Evolutionary conservation across 2,329 filamentous ascomycete genomes (phyloP).

Genomic region (Bipolaris bicolor): DNA sequence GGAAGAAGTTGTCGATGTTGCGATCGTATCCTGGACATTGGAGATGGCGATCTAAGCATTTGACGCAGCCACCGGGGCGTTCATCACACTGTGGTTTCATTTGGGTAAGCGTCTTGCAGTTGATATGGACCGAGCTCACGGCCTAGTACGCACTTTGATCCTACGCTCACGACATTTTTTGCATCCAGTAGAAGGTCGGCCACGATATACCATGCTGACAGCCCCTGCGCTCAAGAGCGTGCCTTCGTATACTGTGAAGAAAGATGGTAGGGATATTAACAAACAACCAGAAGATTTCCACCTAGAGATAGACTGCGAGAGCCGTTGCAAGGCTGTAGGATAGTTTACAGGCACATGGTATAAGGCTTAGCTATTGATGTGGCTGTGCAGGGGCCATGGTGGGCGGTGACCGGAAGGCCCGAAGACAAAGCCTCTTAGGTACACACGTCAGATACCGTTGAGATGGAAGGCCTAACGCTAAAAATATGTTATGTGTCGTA

Average conservation of each 20-base stretch:
- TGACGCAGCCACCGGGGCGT: constrained; percentile 33
- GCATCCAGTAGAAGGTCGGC: constrained; percentile 43
- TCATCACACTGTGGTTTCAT: constrained; percentile 39
- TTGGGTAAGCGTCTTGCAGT: constrained; percentile 1
- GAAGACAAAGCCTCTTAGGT: background rate
- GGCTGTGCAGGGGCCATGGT: background rate
- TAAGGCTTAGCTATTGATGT: background rate
- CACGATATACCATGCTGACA: constrained; percentile 43
- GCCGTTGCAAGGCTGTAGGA: background rate
- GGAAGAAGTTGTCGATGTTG: constrained; percentile 38
- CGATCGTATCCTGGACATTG: constrained; percentile 43
- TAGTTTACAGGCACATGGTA: too few relatives aligned
- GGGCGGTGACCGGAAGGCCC: background rate
- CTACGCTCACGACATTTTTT: constrained; percentile 50
- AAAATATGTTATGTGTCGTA: too few relatives aligned
- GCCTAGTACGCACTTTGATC: constrained; percentile 43
- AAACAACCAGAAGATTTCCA: background rate
- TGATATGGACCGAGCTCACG: background rate
- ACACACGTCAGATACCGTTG: background rate
- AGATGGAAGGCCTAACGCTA: background rate
- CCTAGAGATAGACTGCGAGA: background rate
- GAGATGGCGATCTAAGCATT: constrained; percentile 31
- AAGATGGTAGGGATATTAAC: too few relatives aligned
- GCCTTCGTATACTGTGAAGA: background rate
- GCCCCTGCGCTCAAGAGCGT: background rate